A percentile compares a stretch with the other conserved stretches of the same genome.
Conservation (phyloP, 192 early-diverging fungal genomes). For the Coemansia sp. region DNA sequence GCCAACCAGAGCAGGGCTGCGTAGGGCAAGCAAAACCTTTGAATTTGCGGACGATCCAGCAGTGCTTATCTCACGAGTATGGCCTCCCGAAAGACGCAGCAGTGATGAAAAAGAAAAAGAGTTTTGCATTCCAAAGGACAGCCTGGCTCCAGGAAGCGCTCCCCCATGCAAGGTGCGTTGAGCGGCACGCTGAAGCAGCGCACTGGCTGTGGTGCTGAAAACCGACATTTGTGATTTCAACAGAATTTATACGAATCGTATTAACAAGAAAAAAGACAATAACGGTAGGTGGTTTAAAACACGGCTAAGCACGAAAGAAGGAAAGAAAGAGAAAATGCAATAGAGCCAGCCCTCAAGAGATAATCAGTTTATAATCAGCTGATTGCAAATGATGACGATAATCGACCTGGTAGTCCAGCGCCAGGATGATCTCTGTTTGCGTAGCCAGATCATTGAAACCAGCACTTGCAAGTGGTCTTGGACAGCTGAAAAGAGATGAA, state of each 20-base stretch:
- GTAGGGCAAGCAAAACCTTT: background rate
- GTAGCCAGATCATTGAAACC: too few species aligned
- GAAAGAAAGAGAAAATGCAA: too few species aligned
- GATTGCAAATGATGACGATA: too few species aligned
- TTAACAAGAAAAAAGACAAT: too few species aligned
- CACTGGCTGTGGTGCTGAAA: background rate
- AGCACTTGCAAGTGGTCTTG: too few species aligned
- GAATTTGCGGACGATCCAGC: background rate
- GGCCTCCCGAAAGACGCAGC: background rate
- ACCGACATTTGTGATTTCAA: background rate
- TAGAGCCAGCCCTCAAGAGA: too few species aligned
- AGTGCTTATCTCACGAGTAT: background rate
- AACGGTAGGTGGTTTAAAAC: too few species aligned
- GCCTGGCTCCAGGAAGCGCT: background rate
- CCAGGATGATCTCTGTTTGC: too few species aligned
- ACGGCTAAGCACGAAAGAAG: too few species aligned
- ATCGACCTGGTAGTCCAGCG: too few species aligned
- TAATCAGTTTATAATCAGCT: too few species aligned
- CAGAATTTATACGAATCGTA: background rate
- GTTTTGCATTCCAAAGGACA: background rate
- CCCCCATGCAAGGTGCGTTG: background rate
- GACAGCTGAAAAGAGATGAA: too few species aligned
- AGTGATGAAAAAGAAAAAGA: background rate
- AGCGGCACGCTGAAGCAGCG: conserved; percentile 4
- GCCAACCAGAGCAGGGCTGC: conserved; percentile 17